Evolutionary conservation across 2,329 filamentous ascomycete genomes (phyloP), one percentile per base, ranked within the genome.

Genomic region (Thelonectria olida): DNA sequence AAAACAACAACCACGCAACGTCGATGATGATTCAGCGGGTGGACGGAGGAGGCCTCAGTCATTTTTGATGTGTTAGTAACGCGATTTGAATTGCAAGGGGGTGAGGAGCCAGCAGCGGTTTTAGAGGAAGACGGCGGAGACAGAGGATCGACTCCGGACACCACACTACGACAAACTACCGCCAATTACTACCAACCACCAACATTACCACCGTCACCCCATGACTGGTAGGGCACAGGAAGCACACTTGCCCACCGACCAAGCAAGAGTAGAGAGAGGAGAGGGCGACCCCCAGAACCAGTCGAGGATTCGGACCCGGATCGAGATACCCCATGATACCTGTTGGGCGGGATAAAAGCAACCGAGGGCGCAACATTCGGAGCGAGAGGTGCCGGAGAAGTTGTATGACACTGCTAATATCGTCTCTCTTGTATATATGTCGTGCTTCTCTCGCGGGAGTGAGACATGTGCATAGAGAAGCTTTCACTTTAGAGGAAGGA

Each of bases 1-100:
- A 58, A 69, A 65, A 68, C 65, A 72, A 64, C 66, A 65, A 69
- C 68, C 63, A 69, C 56, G 69, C 69, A 64, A 72, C 63, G 70
- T 70, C 69, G 67, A 73, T 73, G 68, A 74, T 70, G 72, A 72
- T 72, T 63, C 58, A 72, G 69, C 69, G 69, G 69, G 67, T 70
- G 65, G 62, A 63, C 58, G 68, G 68, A 69, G 63, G 67, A 69
- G 61, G 65, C 62, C 67, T 62, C 64, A 65, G 69, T 69, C 69
- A 53, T 67, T 67, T 73, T 66, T 71, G 60, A 67, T 67, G 67
- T 69, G 68, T 66, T 53, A 63, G 60, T 68, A 66, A 64, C 53
- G 67, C 64, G 68, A 47, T 64, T 59, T 42, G 39, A 42, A 19
- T 42, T 42, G 39, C 39, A 20, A 61, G 49, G 51, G 45, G 55